Evolutionary conservation across 1,284 basidiomycete genomes (phyloP).

Genomic region (Malassezia slooffiae): DNA sequence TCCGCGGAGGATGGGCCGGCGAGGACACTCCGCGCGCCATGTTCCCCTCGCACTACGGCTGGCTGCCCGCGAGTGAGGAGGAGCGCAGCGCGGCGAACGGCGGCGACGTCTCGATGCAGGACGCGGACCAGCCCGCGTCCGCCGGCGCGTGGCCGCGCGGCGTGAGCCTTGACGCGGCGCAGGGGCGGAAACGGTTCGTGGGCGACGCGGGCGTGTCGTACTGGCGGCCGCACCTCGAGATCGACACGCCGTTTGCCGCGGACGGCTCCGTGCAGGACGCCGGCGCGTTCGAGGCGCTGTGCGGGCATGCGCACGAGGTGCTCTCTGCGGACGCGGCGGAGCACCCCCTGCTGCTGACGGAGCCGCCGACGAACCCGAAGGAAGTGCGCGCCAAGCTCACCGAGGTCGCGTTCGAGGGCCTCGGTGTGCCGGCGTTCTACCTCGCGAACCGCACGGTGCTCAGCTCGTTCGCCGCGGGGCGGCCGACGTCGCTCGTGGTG

Average conservation of each 20-base stretch:
- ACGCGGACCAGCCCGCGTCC: slow-evolving; percentile 6
- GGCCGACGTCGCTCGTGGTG: slow-evolving; percentile 85
- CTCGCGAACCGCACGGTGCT: slow-evolving; percentile 92
- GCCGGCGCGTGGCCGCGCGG: slow-evolving; percentile 7
- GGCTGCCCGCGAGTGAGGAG: slow-evolving; percentile 50
- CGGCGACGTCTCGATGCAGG: slow-evolving; percentile 17
- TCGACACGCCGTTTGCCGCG: slow-evolving; percentile 63
- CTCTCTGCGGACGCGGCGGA: slow-evolving; percentile 52
- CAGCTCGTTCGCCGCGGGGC: slow-evolving; percentile 92
- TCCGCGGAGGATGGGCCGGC: slow-evolving; percentile 80
- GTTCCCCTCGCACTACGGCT: slow-evolving; percentile 80
- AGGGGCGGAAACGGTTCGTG: slow-evolving; percentile 59
- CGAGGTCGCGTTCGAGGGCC: slow-evolving; percentile 93
- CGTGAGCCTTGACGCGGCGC: slow-evolving; percentile 22
- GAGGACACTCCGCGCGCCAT: slow-evolving; percentile 91
- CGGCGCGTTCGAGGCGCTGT: slow-evolving; percentile 22
- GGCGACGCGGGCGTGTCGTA: slow-evolving; percentile 85
- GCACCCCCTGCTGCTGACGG: slow-evolving; percentile 85
- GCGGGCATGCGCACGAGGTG: slow-evolving; percentile 22
- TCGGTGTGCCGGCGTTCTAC: slow-evolving; percentile 88
- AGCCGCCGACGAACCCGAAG: slow-evolving; percentile 88
- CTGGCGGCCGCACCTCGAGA: slow-evolving; percentile 78
- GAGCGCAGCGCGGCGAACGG: slow-evolving; percentile 18
- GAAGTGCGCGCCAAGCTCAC: slow-evolving; percentile 82
- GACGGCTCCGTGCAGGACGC: slow-evolving; percentile 53